These are phyloP conservation scores for Debaryomycetaceae sp. DNA, from an alignment of 1,139 yeast species.

Conservation along the genomic window DNA sequence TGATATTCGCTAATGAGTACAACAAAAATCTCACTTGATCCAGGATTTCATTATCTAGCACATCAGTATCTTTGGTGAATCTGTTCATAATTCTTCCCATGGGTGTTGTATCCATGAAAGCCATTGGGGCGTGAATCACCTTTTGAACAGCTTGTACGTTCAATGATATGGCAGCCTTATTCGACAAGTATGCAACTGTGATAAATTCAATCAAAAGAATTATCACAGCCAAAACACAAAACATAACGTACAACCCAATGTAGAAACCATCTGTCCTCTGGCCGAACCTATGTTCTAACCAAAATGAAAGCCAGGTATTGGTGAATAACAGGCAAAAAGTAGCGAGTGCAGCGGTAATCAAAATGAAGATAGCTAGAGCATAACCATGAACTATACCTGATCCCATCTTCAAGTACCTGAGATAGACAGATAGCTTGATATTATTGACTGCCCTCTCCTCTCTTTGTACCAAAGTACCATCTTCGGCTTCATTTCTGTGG, in stretches of 20 bases:
- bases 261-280: conserved; percentile 51
- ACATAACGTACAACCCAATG: conserved; percentile 68
- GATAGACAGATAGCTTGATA: conserved; percentile 28
- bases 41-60: conserved; percentile 70
- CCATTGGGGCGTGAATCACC: conserved; percentile 54
- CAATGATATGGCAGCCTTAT: conserved; percentile 43
- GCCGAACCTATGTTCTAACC: conserved; percentile 62
- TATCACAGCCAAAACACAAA: conserved; percentile 38
- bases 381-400: conserved; percentile 40
- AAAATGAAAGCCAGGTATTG: conserved; percentile 82
- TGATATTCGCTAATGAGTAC: conserved; percentile 49
- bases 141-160: conserved; percentile 40
- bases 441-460: conserved; percentile 41
- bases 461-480: conserved; percentile 30
- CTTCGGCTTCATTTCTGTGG: conserved; percentile 18
- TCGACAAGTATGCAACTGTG: conserved; percentile 48
- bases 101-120: conserved; percentile 58
- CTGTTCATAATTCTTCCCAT: conserved; percentile 58
- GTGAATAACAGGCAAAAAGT: conserved; percentile 64
- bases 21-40: conserved; percentile 54
- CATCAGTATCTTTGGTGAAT: conserved; percentile 80
- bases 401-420: conserved; percentile 53
- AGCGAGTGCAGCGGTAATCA: conserved; percentile 27
- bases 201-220: conserved; percentile 42
- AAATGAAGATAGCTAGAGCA: conserved; percentile 15